Conservation (phyloP, 371 early-diverging fungal species). For the Mucor irregularis region DNA sequence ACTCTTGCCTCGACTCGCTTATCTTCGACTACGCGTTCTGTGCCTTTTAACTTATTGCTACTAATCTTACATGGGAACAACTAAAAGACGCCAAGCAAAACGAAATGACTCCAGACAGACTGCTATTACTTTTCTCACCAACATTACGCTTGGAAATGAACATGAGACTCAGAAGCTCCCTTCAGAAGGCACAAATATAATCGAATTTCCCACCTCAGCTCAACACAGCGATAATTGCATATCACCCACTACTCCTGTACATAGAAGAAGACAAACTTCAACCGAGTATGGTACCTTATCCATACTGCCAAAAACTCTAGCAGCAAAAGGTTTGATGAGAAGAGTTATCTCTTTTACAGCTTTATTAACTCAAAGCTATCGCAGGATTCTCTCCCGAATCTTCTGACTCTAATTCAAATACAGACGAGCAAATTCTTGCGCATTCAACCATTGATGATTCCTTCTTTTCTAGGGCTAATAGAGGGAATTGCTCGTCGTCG, state of each 20-base stretch:
- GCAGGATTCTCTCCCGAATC: constrained; percentile 26
- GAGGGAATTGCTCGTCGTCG: too few relatives aligned
- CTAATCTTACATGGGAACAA: constrained; percentile 33
- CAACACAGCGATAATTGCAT: neutral
- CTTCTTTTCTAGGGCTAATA: neutral
- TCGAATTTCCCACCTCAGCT: neutral
- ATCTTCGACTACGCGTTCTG: neutral
- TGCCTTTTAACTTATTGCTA: neutral
- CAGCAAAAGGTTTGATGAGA: neutral
- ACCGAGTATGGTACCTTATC: constrained; percentile 9
- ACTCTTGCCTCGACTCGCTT: neutral
- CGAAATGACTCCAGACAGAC: constrained; percentile 46
- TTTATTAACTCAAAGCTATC: neutral
- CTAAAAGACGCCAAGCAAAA: constrained; percentile 47
- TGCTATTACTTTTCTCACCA: constrained; percentile 43
- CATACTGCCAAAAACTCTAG: neutral
- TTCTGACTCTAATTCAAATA: constrained; percentile 31
- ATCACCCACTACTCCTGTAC: neutral
- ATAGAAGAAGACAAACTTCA: neutral
- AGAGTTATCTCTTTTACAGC: neutral
- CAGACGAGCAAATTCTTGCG: constrained; percentile 14
- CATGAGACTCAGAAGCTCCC: neutral
- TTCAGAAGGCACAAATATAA: neutral
- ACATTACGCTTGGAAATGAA: constrained; percentile 44
- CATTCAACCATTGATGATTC: neutral